Base-by-base conservation (phyloP, 495 filamentous ascomycete species). In the Neurospora cerealis region DNA sequence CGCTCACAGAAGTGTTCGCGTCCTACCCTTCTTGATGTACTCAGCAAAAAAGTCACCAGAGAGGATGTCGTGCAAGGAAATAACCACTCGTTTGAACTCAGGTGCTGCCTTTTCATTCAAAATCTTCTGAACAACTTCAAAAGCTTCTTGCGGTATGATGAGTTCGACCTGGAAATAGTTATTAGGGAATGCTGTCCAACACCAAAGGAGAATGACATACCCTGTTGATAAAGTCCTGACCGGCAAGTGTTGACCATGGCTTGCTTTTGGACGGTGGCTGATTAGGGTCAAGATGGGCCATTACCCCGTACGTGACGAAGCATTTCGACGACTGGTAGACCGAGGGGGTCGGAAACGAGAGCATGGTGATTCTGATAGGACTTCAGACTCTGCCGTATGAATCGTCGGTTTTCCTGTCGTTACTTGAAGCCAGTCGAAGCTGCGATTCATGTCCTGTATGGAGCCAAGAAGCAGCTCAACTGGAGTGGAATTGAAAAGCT, bases 21-120 rank as follows among this genome's bases (percentile, higher is more conserved):
- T 1, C 73, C 19, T 88, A 96, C 95, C 95, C 76, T 87, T 85
- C 80, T 97, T 97, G 76, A 98, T 91, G 79, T 97, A 95, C 70
- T 89, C 84, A 62, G 89, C 93, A 80, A 97, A 95, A 77, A 99
- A 99, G 0, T 91, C 90, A 6, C 89, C 87, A 48, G 92, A 87
- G 7, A 99, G 76, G 2, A 98, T 78, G 62, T 90, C 88, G 17
- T 85, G 86, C 34, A 97, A 86, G 15, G 90, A 87, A 88, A 97
- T 91, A 72, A 90, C 88, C 8, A 98, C 90, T 66, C 88, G 86
- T 60, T 89, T 86, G 84, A 91, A 98, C 70, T 86, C 79, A 17
- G 86, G 83, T 5, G 75, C 79, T 17, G 78, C 79, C n/a, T 71
- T 76, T 8, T 81, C 75, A 9, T 74, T 69, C 11, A 80, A 69